These are phyloP conservation scores for Mercurialis annua DNA, from an alignment of 345 rosid genomes.

Conservation along the genomic window DNA sequence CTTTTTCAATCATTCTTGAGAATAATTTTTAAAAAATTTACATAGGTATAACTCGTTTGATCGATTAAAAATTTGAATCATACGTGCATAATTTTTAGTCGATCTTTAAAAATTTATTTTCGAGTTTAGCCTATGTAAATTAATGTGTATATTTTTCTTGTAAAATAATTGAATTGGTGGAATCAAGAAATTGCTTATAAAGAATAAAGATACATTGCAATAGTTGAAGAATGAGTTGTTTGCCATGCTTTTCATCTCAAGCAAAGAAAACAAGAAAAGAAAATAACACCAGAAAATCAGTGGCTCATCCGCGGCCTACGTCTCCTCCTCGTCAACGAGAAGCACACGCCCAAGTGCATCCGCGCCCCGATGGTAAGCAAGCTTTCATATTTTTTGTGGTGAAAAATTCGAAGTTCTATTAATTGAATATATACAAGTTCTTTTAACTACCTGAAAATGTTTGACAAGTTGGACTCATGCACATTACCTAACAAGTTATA, in stretches of 20 bases:
- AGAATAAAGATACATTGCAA: too few relatives aligned
- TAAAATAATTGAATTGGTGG: neutral
- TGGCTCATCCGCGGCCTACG: neutral
- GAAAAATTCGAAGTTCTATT: too few relatives aligned
- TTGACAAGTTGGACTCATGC: too few relatives aligned
- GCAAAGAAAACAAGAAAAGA: constrained; percentile 42
- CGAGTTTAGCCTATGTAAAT: too few relatives aligned
- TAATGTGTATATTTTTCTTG: too few relatives aligned
- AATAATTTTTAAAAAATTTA: too few relatives aligned
- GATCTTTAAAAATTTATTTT: neutral
- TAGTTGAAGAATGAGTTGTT: constrained; percentile 60
- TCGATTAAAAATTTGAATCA: neutral
- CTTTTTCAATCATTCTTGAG: too few relatives aligned
- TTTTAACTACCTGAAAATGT: too few relatives aligned
- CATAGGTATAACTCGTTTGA: too few relatives aligned
- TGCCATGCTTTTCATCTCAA: constrained; percentile 64
- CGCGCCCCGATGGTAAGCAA: constrained; percentile 29
- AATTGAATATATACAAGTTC: too few relatives aligned
- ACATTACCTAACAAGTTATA: too few relatives aligned
- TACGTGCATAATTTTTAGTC: neutral
- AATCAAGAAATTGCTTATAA: neutral
- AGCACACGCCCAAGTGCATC: constrained; percentile 2
- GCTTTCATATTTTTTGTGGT: neutral
- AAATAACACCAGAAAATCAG: constrained; percentile 23
- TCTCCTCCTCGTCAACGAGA: constrained; percentile 18